phyloP scores from a whole-genome alignment of 129 eudicot species.

The Apium graveolens region DNA sequence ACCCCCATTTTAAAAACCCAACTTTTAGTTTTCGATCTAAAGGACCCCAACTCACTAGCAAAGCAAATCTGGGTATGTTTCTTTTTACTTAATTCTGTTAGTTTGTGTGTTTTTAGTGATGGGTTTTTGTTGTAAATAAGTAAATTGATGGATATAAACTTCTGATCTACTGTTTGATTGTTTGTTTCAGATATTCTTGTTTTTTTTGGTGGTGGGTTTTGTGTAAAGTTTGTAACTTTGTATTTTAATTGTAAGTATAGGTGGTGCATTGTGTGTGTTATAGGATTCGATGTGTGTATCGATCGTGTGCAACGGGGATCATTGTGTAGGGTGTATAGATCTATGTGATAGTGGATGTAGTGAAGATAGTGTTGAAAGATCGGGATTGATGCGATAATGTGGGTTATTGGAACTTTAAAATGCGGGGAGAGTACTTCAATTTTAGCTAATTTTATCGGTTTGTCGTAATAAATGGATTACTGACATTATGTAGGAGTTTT shows the following conservation, averaged over 20 bases:
- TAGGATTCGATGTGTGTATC: neutral
- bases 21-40: neutral
- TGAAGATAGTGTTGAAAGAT: neutral
- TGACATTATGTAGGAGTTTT: neutral
- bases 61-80: neutral
- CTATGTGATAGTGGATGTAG: neutral
- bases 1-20: neutral
- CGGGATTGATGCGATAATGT: neutral
- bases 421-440: neutral
- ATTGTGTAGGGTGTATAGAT: neutral
- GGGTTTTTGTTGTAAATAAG: neutral
- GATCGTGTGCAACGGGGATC: neutral
- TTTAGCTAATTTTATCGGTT: neutral
- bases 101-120: neutral
- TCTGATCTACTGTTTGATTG: slow-evolving; percentile 3
- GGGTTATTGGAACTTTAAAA: neutral
- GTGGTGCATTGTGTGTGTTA: neutral
- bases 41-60: neutral
- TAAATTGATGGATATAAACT: neutral
- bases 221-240: neutral
- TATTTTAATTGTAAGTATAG: neutral
- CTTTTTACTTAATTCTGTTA: neutral
- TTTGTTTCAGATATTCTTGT: neutral
- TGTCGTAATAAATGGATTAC: neutral
- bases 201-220: neutral